Evolutionary conservation across 352 stramenopile genomes (phyloP).

Genomic region (Globisporangium cystogenes): DNA sequence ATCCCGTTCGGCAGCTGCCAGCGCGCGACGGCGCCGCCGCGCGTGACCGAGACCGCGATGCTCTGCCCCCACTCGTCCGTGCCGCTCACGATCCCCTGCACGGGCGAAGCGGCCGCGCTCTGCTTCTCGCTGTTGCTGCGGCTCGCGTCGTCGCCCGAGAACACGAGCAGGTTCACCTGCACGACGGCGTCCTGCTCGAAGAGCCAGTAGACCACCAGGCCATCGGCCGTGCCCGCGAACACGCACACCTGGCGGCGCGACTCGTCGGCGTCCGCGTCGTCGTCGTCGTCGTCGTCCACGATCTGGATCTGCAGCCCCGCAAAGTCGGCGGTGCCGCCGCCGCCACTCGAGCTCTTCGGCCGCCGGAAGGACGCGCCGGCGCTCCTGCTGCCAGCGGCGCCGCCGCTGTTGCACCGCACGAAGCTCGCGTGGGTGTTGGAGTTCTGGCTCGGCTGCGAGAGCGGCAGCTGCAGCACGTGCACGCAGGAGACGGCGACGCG

Average conservation of each 20-base stretch:
- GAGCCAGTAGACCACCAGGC: conserved; percentile 64
- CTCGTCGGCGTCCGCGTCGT: conserved; percentile 26
- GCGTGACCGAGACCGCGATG: conserved; percentile 56
- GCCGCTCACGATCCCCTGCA: conserved; percentile 59
- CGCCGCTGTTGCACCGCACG: conserved; percentile 9
- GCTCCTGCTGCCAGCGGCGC: not conserved
- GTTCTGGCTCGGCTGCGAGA: conserved; percentile 64
- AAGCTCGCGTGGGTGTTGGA: conserved; percentile 35
- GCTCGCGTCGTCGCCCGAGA: conserved; percentile 12
- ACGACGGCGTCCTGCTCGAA: conserved; percentile 53
- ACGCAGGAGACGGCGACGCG: conserved; percentile 44
- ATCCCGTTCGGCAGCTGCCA: conserved; percentile 69
- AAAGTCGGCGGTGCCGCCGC: conserved; percentile 1
- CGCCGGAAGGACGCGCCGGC: not conserved
- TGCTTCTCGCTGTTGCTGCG: not conserved
- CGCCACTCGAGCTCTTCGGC: not conserved
- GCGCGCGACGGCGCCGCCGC: conserved; percentile 41
- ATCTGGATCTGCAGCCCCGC: conserved; percentile 25
- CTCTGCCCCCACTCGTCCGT: conserved; percentile 78
- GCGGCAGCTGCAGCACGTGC: conserved; percentile 60
- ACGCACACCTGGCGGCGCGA: conserved; percentile 52
- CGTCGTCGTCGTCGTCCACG: conserved; percentile 24
- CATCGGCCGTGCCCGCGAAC: conserved; percentile 62
- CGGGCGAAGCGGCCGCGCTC: conserved; percentile 7
- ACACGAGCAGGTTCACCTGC: conserved; percentile 66